Base-by-base conservation (phyloP, 148 eudicot genomes). In the Nepenthes mirabilis region DNA sequence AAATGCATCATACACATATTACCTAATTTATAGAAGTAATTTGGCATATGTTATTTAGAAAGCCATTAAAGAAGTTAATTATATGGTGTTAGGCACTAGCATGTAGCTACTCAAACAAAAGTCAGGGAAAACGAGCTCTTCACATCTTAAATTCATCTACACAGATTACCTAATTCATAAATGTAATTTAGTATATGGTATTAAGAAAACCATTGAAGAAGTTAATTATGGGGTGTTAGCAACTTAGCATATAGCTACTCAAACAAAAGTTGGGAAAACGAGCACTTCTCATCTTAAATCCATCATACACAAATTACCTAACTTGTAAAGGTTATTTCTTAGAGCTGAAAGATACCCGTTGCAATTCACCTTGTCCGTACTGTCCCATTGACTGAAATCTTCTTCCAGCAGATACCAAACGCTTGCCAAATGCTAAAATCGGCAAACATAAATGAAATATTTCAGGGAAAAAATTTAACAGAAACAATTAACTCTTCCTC, bases 361-460 rank as follows among this genome's bases (percentile, higher is more conserved):
- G 83, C 51, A 83, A 70, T 86, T 93, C 99, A 68, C 99, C 99
- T 82, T 88, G 87, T 63, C 91, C 95, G 73, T 88, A 93, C 63
- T 82, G 95, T 51, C 99, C 99, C 89, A 82, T 93, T 33, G 89
- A 67, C 66, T 86, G 95, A 71, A 93, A 93, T 79, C 96, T 84
- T 66, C 91, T 84, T 72, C 95, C 96, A 69, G 95, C 81, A 71
- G 95, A 76, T 56, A 79, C 51, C 80, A 93, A 79, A 37, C 96
- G 86, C 74, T 77, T 88, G 63, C 99, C 99, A 48, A 93, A 70
- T 66, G 96, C 99, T 93, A 78, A 47, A 57, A 57, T 52, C 65
- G 48, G 55, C 70, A 65, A 1, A 59, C 63, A 11, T 55, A 47
- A 36, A 65, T 55, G 14, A 64, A 58, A 12, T 37, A 14, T 11